These are phyloP conservation scores for Suillus paluster DNA, from an alignment of 768 basidiomycete genomes.

Conservation along the genomic window DNA sequence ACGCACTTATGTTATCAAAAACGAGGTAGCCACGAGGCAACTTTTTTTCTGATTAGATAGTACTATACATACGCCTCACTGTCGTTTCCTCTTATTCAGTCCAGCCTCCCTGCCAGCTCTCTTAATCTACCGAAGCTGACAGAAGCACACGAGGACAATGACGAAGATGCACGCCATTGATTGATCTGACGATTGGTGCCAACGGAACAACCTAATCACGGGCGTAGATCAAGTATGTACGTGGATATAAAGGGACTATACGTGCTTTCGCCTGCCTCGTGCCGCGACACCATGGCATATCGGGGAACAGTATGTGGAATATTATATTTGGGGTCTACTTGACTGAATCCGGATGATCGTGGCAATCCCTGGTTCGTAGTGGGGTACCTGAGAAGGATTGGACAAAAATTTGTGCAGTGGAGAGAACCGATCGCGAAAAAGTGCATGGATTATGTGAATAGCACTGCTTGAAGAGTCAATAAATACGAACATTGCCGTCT, in stretches of 20 bases:
- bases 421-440: neutral
- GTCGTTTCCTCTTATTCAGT: neutral
- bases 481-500: too few relatives aligned
- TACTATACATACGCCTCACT: neutral
- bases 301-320: neutral
- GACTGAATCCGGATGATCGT: neutral
- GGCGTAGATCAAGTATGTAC: neutral
- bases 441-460: neutral
- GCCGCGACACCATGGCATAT: neutral
- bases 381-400: neutral
- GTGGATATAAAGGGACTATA: neutral
- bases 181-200: neutral
- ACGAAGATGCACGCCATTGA: neutral
- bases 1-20: too few relatives aligned
- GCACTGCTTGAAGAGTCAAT: neutral
- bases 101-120: neutral
- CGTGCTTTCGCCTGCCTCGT: constrained; percentile 3
- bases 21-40: constrained; percentile 3
- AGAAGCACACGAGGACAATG: neutral
- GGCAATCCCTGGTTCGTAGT: neutral
- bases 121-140: neutral
- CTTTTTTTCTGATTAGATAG: neutral
- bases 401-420: neutral
- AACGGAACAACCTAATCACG: neutral
- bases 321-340: neutral